Evolutionary conservation across 2,329 filamentous ascomycete species (phyloP), one percentile per base, ranked within the genome.

Genomic region (Furcasterigmium furcatum): DNA sequence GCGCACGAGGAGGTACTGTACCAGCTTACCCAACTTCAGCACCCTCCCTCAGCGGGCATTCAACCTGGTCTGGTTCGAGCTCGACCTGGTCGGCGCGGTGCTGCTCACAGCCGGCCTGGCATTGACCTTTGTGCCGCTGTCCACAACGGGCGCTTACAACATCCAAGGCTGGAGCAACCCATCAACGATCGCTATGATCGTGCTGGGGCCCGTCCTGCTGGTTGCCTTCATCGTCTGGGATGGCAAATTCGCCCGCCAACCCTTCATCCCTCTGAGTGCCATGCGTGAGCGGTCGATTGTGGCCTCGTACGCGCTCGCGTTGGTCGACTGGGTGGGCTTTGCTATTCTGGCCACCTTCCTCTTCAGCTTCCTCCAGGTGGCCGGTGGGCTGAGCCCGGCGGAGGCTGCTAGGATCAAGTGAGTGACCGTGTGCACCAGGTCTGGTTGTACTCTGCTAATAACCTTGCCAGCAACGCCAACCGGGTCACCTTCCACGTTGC

Each of bases 291-390:
- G 59, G 10, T 71, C 67, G 2, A 61, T 70, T 7, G 55, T 68
- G 7, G 65, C 63, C 0, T 67, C 67, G 1, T 69, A 66, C 29
- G 14, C 14, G 7, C 14, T 40, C 8, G 25, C 22, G 22, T 27
- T 40, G 6, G 32, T 63, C 1, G 45, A 68, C 3, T 63, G 58
- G 5, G 58, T 65, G 22, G 55, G 70, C 2, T 66, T 70, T 36
- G 63, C 64, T 2, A 52, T 64, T 21, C 70, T 69, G 42, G 62
- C 64, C 1, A 55, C 67, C 2, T 68, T 70, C 50, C 68, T 68
- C 39, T 63, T 65, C 0, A 70, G 67, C 36, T 69, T 66, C 32
- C 59, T 70, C 0, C 65, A 68, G 39, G 65, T 70, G 3, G 65
- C 64, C n/a, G 65, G 60, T 1, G 56, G 58, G 5, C 68, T 63